phyloP scores from a whole-genome alignment of 1,284 basidiomycete species.

The Cutaneotrichosporon daszewskae region DNA sequence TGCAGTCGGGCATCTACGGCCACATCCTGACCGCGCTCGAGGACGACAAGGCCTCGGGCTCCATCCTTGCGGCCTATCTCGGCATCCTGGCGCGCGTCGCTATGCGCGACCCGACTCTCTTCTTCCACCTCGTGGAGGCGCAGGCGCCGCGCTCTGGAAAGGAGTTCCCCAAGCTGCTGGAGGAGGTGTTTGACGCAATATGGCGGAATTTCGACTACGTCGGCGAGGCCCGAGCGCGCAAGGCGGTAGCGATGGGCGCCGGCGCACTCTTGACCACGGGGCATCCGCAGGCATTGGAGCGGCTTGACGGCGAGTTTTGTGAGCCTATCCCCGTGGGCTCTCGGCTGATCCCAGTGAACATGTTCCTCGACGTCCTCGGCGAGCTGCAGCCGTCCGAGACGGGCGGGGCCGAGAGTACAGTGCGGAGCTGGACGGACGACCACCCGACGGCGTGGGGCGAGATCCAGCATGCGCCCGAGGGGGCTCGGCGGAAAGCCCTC shows the following conservation, averaged over 20 bases:
- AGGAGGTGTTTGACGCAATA: constrained; percentile 44
- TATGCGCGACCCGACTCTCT: constrained; percentile 35
- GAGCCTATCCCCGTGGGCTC: constrained; percentile 48
- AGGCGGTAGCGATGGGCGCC: constrained; percentile 45
- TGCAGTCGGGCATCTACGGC: constrained; percentile 40
- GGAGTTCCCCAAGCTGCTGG: constrained; percentile 34
- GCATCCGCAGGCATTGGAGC: constrained; percentile 65
- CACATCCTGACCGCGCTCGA: constrained; percentile 40
- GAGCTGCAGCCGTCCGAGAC: constrained; percentile 64
- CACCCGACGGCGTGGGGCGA: constrained; percentile 30
- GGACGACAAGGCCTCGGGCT: constrained; percentile 45
- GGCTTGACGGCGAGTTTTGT: constrained; percentile 46
- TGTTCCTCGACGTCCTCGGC: constrained; percentile 84
- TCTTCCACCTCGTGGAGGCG: constrained; percentile 38
- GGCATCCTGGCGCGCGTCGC: constrained; percentile 40
- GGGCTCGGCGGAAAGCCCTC: constrained; percentile 28
- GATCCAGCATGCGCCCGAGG: constrained; percentile 40
- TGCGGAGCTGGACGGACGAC: constrained; percentile 35
- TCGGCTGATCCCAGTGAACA: constrained; percentile 67
- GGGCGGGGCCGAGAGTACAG: constrained; percentile 26
- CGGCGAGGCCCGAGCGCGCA: constrained; percentile 40
- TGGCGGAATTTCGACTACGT: constrained; percentile 49
- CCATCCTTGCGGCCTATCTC: constrained; percentile 41
- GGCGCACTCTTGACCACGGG: constrained; percentile 54
- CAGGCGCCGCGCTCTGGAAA: constrained; percentile 24